Evolutionary conservation across 2,329 filamentous ascomycete species (phyloP).

Genomic region (Sphaceloma murrayae): DNA sequence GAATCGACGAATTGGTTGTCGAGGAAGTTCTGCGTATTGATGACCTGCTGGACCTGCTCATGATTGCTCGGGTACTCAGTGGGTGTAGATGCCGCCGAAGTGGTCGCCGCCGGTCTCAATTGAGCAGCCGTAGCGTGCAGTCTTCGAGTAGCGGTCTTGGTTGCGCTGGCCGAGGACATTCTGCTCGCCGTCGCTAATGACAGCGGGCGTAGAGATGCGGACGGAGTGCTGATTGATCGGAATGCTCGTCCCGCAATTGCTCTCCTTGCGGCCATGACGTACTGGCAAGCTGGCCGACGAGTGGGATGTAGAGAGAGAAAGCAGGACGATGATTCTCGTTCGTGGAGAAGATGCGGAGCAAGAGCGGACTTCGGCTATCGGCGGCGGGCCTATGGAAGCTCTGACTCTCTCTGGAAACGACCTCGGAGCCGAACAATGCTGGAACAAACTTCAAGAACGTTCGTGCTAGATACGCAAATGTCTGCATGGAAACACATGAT

Average conservation of each 20-base stretch:
- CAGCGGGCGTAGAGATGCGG: conserved; percentile 29
- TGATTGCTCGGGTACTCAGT: conserved; percentile 59
- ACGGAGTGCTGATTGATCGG: conserved; percentile 33
- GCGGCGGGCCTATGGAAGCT: conserved; percentile 4
- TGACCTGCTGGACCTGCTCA: conserved; percentile 56
- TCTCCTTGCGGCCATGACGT: conserved; percentile 38
- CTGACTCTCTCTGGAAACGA: neutral
- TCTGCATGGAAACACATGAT: too few relatives aligned
- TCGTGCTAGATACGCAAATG: too few relatives aligned
- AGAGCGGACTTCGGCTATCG: conserved; percentile 5
- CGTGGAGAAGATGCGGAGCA: conserved; percentile 14
- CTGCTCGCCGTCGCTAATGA: conserved; percentile 27
- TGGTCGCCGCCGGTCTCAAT: conserved; percentile 40
- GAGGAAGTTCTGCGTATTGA: conserved; percentile 70
- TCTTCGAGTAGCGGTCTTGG: conserved; percentile 35
- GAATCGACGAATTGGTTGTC: conserved; percentile 60
- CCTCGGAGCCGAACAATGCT: too few relatives aligned
- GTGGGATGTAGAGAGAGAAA: neutral
- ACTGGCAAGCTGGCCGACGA: neutral
- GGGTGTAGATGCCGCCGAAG: conserved; percentile 40
- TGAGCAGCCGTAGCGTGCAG: conserved; percentile 49
- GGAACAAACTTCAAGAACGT: too few relatives aligned
- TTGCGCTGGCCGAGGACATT: conserved; percentile 32
- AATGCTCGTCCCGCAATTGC: conserved; percentile 34
- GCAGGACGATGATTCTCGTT: conserved; percentile 3